Percentiles rank a stretch among this genome's conserved stretches.
Conservation (phyloP, 2,329 filamentous ascomycete species). For the Xylaria sp. region DNA sequence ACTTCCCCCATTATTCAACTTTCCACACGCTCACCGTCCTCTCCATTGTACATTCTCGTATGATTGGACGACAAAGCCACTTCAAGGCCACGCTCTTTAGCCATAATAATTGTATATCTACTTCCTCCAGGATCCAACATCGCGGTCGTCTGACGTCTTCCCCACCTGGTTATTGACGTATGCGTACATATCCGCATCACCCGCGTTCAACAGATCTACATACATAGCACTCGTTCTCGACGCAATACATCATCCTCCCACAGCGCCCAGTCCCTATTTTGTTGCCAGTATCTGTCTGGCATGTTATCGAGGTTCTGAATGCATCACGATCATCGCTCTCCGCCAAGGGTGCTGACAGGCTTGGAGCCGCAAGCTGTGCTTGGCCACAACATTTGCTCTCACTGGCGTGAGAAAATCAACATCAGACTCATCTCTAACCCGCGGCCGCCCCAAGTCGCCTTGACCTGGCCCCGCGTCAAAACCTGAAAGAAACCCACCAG, state of each 20-base stretch:
- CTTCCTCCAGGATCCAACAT: slow-evolving; percentile 1
- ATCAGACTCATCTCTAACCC: slow-evolving; percentile 44
- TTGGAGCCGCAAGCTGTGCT: slow-evolving; percentile 42
- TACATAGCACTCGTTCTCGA: neutral
- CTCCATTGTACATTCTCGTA: neutral
- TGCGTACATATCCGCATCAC: neutral
- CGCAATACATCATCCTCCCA: neutral
- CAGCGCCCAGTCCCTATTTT: slow-evolving; percentile 3
- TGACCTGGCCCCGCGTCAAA: slow-evolving; percentile 22
- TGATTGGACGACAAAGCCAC: neutral
- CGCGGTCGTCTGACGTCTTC: neutral
- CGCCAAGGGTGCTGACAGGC: slow-evolving; percentile 44
- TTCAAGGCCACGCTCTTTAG: neutral
- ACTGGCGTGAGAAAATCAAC: slow-evolving; percentile 36
- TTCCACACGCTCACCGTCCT: slow-evolving; percentile 13
- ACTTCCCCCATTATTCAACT: slow-evolving; percentile 19
- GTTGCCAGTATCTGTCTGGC: slow-evolving; percentile 36
- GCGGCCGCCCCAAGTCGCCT: slow-evolving; percentile 42
- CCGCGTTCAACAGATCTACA: neutral
- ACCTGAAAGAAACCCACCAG: slow-evolving; percentile 5
- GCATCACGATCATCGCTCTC: slow-evolving; percentile 47
- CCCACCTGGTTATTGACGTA: neutral
- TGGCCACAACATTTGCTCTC: slow-evolving; percentile 40
- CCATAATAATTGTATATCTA: neutral
- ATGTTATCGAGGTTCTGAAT: slow-evolving; percentile 48